A percentile compares a stretch with the other conserved stretches of the same genome.
Evolutionary conservation across 371 early-diverging fungal species (phyloP).

Genomic region (Mortierella sp.): DNA sequence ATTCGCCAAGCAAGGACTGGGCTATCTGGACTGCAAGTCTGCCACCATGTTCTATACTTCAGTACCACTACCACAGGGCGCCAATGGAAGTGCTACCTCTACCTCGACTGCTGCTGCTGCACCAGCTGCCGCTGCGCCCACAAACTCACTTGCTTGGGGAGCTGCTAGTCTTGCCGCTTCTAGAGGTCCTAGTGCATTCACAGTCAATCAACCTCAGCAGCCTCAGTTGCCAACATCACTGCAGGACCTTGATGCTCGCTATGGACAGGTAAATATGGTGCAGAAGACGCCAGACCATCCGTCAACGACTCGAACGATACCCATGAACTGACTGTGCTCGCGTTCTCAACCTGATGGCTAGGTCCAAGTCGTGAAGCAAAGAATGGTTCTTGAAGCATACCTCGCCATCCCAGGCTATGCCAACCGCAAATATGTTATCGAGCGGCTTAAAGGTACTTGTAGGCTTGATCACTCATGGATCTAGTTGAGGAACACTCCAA

Average conservation of each 20-base stretch:
- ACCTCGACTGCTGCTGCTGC: slow-evolving; percentile 15
- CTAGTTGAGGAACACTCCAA: not conserved
- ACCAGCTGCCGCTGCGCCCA: slow-evolving; percentile 18
- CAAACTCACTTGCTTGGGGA: slow-evolving; percentile 50
- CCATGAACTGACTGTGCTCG: not conserved
- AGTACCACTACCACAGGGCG: slow-evolving; percentile 33
- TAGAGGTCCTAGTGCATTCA: slow-evolving; percentile 36
- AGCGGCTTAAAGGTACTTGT: slow-evolving; percentile 49
- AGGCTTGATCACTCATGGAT: not conserved
- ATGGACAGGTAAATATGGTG: slow-evolving; percentile 24
- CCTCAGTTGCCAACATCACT: slow-evolving; percentile 42
- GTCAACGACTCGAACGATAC: not conserved
- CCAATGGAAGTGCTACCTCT: slow-evolving; percentile 19
- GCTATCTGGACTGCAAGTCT: slow-evolving; percentile 51
- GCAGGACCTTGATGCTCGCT: slow-evolving; percentile 45
- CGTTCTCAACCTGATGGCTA: not conserved
- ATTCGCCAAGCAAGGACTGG: slow-evolving; percentile 33
- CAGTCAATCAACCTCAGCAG: slow-evolving; percentile 29
- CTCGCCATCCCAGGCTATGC: slow-evolving; percentile 46
- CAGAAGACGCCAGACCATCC: too few relatives aligned
- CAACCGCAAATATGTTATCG: slow-evolving; percentile 51
- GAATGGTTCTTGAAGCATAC: slow-evolving; percentile 42
- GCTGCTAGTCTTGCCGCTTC: slow-evolving; percentile 46
- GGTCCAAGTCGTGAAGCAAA: slow-evolving; percentile 26
- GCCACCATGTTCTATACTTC: slow-evolving; percentile 52